Evolutionary conservation across 139 green algal species (phyloP), one percentile per base, ranked within the genome.

Genomic region (Chlorella sp.): DNA sequence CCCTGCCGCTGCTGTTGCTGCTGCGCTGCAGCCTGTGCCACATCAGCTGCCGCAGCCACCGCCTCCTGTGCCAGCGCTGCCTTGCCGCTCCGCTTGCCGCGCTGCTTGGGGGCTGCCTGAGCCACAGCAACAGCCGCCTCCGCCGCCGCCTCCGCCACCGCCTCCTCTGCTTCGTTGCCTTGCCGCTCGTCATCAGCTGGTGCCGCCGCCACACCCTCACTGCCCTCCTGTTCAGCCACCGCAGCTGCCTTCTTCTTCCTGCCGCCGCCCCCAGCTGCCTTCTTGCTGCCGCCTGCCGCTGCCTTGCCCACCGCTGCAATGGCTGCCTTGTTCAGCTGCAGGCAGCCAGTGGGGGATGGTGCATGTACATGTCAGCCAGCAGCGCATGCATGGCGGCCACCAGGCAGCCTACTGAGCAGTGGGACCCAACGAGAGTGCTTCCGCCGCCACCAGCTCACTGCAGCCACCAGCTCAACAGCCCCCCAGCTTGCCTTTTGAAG

Each of bases 401-500:
- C n/a, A n/a, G n/a, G n/a, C n/a, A n/a, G n/a, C n/a, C n/a, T n/a
- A n/a, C n/a, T n/a, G n/a, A n/a, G n/a, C n/a, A n/a, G n/a, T n/a
- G n/a, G n/a, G n/a, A n/a, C n/a, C n/a, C n/a, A n/a, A n/a, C n/a
- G 34, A 20, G 4, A 17, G n/a, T 51, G 68, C 68, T n/a, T n/a
- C n/a, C n/a, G n/a, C n/a, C n/a, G n/a, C n/a, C n/a, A n/a, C n/a
- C n/a, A n/a, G n/a, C n/a, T n/a, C n/a, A n/a, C n/a, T n/a, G n/a
- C n/a, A n/a, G n/a, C n/a, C n/a, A n/a, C n/a, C n/a, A n/a, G n/a
- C n/a, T n/a, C n/a, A n/a, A n/a, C n/a, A n/a, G n/a, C 36, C 40
- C 40, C 40, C 36, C 70, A 56, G 41, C 70, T 54, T 28, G 93
- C 73, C 87, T 94, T 95, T 79, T 98, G 95, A 80, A 97, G 67